These are phyloP conservation scores for Metarhizium humberi DNA, from an alignment of 2,329 filamentous ascomycete genomes.

Conservation along the genomic window DNA sequence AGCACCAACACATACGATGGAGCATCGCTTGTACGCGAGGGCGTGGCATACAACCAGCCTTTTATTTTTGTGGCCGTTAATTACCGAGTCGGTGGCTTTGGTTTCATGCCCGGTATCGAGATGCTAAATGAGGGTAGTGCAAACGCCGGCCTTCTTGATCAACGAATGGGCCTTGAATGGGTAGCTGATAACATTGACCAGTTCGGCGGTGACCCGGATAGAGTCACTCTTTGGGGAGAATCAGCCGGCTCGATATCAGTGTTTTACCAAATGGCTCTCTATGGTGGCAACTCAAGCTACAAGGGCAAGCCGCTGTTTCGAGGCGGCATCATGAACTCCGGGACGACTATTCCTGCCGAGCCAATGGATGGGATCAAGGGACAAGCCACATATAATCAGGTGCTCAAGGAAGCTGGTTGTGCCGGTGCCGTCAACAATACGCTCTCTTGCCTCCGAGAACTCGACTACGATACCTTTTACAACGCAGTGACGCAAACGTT, in stretches of 20 bases:
- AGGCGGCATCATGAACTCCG: constrained; percentile 70
- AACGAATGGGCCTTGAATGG: constrained; percentile 70
- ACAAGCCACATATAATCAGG: constrained; percentile 53
- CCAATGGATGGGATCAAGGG: constrained; percentile 56
- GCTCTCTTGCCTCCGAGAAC: too few species aligned
- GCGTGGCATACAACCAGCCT: constrained; percentile 29
- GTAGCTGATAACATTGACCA: constrained; percentile 65
- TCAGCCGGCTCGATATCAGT: constrained; percentile 64
- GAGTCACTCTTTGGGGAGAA: constrained; percentile 74
- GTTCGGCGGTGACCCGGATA: constrained; percentile 69
- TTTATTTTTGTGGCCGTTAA: constrained; percentile 71
- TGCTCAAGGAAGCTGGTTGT: constrained; percentile 56
- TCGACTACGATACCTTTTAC: constrained; percentile 32
- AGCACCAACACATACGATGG: constrained; percentile 44
- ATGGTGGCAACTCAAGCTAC: neutral
- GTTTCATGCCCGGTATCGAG: constrained; percentile 62
- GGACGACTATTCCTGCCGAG: constrained; percentile 51
- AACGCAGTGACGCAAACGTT: constrained; percentile 49
- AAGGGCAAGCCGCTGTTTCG: constrained; percentile 57
- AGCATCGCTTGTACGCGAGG: constrained; percentile 30
- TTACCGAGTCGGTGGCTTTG: constrained; percentile 67
- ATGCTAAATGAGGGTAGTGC: constrained; percentile 53
- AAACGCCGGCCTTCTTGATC: constrained; percentile 57
- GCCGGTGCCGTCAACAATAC: constrained; percentile 35
- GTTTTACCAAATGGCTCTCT: constrained; percentile 56